Evolutionary conservation across 352 stramenopile species (phyloP), one percentile per base, ranked within the genome.

Genomic region (Globisporangium orthogonon): DNA sequence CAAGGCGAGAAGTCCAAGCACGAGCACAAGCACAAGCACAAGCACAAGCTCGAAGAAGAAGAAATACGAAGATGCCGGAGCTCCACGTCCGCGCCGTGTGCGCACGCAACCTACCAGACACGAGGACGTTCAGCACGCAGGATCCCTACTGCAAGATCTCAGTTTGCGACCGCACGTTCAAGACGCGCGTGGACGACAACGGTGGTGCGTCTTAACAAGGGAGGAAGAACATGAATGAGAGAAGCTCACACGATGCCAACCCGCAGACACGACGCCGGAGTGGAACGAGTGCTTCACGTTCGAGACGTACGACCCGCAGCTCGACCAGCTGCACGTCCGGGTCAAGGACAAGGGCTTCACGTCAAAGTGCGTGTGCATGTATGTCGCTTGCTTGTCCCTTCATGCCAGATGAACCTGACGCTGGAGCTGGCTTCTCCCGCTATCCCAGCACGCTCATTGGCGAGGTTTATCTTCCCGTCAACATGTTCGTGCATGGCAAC

Each of bases 331-430:
- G 55, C 59, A 74, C 46, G 69, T 94, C 43, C 61, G 89, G 54
- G 78, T 94, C 59, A 89, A 90, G 66, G 80, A 91, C 75, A 89
- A 89, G 63, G 91, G 89, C 61, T 89, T 90, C 50, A 89, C 78
- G 14, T 65, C 74, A 14, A 79, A 65, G 72, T 78, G 58, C 15
- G 48, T 50, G 6, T 28, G 15, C 18, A 10, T 9, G 5, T 30
- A n/a, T 30, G 44, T 5, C 18, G 23, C 45, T 31, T 23, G 23
- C 23, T 23, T 23, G 23, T 23, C 23, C 23, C 35, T n/a, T 29
- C 17, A 37, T 30, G 28, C 33, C 30, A 23, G 13, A 29, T 15
- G 28, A 9, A 40, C 35, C 33, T 40, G 35, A 40, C 10, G 35
- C 7, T 40, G 35, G 35, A 7, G 7, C 11, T 10, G 37, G 0